Evolutionary conservation across 768 basidiomycete species (phyloP), one percentile per base, ranked within the genome.

Genomic region (Rhizopogon vinicolor): DNA sequence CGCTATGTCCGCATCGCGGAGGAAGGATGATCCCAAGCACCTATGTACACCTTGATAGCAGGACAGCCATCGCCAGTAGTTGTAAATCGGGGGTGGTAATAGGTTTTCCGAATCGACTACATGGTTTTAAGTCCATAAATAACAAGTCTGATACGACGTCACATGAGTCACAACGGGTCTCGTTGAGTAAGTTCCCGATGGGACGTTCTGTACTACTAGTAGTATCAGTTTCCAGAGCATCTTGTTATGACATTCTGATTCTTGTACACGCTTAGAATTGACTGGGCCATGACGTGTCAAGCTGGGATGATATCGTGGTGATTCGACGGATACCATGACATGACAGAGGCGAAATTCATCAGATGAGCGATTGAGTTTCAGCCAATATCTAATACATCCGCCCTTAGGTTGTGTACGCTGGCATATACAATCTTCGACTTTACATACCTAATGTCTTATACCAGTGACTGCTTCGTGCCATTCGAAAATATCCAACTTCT

Each of bases 1-100:
- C n/a, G 44, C n/a, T 43, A 52, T 52, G 5, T 18, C 13, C 10
- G 19, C 28, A 18, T 31, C 7, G 29, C 18, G n/a, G 29, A 45
- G 5, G 29, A 13, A 44, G 44, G 44, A n/a, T 2, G 29, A 46
- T 46, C 3, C 19, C n/a, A 42, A 46, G 42, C 8, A 33, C 31
- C 1, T 7, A n/a, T n/a, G n/a, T n/a, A 33, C 31, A 8, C 82
- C 70, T 85, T 83, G 69, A 84, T 80, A 7, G 81, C 82, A n/a
- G 84, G 66, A 55, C 83, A 85, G 59, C 84, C 83, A 61, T 84
- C 84, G 16, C 83, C 82, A 52, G 76, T 80, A 3, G 28, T 29
- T n/a, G 82, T 84, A 37, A 39, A 59, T 39, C 29, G 35, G 18
- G 10, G 16, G 3, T 16, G 41, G 6, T 12, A 35, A 13, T n/a